A percentile compares a stretch with the other conserved stretches of the same genome.
These are phyloP conservation scores for Huntiella moniliformis DNA, from an alignment of 2,329 filamentous ascomycete genomes.

Conservation along the genomic window DNA sequence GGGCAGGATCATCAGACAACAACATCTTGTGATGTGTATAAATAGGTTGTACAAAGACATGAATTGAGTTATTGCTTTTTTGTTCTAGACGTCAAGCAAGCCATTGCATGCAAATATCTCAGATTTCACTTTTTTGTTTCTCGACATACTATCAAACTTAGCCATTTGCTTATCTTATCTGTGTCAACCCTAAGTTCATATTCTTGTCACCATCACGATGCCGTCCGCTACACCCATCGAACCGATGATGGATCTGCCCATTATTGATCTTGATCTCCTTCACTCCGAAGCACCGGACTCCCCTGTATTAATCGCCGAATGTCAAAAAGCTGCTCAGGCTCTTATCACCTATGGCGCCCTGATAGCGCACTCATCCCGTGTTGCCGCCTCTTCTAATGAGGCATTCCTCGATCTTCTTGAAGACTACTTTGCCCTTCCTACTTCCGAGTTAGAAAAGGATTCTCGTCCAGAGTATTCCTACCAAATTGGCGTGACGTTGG, in stretches of 20 bases:
- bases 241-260: slow-evolving; percentile 34
- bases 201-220: background rate
- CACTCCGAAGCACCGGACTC: slow-evolving; percentile 25
- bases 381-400: slow-evolving; percentile 34
- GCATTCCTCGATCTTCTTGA: slow-evolving; percentile 43
- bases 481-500: slow-evolving; percentile 43
- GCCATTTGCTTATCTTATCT: too few relatives aligned
- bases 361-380: slow-evolving; percentile 40
- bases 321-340: slow-evolving; percentile 32
- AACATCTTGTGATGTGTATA: too few relatives aligned
- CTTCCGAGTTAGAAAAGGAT: slow-evolving; percentile 26
- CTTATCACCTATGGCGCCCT: slow-evolving; percentile 42
- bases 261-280: slow-evolving; percentile 41
- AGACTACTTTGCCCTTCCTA: slow-evolving; percentile 43
- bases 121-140: too few relatives aligned
- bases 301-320: slow-evolving; percentile 29
- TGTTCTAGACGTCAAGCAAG: too few relatives aligned
- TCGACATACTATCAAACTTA: too few relatives aligned
- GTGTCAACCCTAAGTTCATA: too few relatives aligned
- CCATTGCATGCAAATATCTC: too few relatives aligned
- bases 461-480: slow-evolving; percentile 39
- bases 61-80: too few relatives aligned
- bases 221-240: background rate
- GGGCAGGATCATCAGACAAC: too few relatives aligned
- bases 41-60: too few relatives aligned